Evolutionary conservation across 202 grass and related monocot species (phyloP), one percentile per base, ranked within the genome.

Genomic region (Hordeum pubiflorum): DNA sequence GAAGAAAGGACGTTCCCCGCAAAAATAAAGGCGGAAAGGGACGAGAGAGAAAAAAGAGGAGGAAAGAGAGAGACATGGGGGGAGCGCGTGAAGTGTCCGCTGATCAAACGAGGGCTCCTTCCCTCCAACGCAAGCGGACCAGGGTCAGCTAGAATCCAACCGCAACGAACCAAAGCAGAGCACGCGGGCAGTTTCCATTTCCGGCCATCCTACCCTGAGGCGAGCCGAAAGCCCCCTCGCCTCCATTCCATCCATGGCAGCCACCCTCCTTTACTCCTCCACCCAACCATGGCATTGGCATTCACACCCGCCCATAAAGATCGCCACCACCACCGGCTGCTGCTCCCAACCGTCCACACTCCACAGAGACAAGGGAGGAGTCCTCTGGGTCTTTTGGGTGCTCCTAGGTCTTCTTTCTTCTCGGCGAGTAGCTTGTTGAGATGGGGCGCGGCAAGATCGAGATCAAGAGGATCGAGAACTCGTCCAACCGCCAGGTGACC

Each of bases 391-490:
- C 43, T 29, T 33, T 29, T 46, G 1, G 59, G n/a, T 56, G 59
- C 46, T 63, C 79, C 23, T 23, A 63, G 20, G 10, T 72, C 81
- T 40, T 52, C n/a, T 40, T 44, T 24, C 6, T 44, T 56, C 14
- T 37, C 15, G 21, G 15, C 20, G 26, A 68, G 72, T 20, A 74
- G 70, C 46, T 50, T 50, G 11, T 27, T 14, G 68, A 1, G 50
- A 97, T 98, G 95, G 95, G 95, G 40, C 90, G 92, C 12, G 95
- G 92, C 18, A 98, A 98, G 90, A 98, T 98, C 44, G 92, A 98
- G 95, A 95, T 98, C 65, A 98, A 91, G 92, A 87, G 92, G 80
- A 98, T 98, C 85, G 95, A 98, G 92, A 98, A 94, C 90, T 83
- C 92, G 17, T 92, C 88, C 62, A 98, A 94, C 77, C 84, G 95